These are phyloP conservation scores for Coemansia nantahalensis DNA, from an alignment of 192 early-diverging fungal species.

Conservation along the genomic window DNA sequence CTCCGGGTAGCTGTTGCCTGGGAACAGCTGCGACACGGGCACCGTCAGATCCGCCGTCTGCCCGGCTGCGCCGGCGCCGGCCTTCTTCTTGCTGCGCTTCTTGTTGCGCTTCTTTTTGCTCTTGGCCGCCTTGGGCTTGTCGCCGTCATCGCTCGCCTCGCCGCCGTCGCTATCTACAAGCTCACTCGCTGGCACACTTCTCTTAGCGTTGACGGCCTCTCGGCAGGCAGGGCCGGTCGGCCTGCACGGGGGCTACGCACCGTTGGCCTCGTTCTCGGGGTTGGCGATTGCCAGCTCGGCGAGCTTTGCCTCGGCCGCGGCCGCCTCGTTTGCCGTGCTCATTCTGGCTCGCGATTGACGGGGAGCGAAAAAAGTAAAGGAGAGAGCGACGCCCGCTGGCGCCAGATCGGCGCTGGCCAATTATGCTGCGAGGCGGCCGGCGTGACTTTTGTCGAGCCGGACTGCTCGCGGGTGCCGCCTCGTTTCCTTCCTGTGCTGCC, in stretches of 20 bases:
- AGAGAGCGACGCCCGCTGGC: too few relatives aligned
- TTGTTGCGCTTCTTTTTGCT: conserved; percentile 69
- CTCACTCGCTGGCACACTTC: too few relatives aligned
- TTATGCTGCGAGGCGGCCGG: too few relatives aligned
- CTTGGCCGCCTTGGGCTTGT: conserved; percentile 7
- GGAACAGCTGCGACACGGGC: conserved; percentile 82
- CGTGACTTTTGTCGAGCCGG: too few relatives aligned
- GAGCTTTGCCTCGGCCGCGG: conserved; percentile 7
- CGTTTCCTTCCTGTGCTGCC: not conserved
- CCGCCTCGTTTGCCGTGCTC: conserved; percentile 9
- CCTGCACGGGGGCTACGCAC: not conserved
- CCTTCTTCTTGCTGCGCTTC: conserved; percentile 62
- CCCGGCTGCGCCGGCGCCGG: conserved; percentile 34
- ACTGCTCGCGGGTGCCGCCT: too few relatives aligned
- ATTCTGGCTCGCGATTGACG: conserved; percentile 1
- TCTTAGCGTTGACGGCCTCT: too few relatives aligned
- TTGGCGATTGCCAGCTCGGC: conserved; percentile 12
- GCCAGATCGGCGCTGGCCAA: too few relatives aligned
- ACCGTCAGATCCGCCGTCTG: conserved; percentile 68
- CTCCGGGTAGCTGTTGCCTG: conserved; percentile 71
- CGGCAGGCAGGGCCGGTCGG: too few relatives aligned
- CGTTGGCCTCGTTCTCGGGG: conserved; percentile 5
- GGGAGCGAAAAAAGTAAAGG: not conserved
- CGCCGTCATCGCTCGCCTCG: conserved; percentile 3
- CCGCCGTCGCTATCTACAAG: conserved; percentile 6